Evolutionary conservation across 148 eudicot genomes (phyloP).

Genomic region (Vaccinium darrowii): DNA sequence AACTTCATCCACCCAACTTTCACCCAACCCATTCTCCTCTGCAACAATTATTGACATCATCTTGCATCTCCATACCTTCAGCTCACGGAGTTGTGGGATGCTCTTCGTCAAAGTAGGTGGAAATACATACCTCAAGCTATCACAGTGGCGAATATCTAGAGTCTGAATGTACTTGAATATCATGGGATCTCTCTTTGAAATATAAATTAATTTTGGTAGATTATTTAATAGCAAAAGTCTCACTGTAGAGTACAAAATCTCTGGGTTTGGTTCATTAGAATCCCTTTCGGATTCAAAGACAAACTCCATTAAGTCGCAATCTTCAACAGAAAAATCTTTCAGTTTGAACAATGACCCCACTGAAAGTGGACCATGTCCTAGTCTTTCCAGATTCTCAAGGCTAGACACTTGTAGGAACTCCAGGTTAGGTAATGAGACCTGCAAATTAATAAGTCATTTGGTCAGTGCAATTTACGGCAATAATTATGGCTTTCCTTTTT

Average conservation of each 20-base stretch:
- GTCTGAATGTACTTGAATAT: no score
- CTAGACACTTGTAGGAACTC: neutral
- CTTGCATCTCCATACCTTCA: neutral
- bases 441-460: neutral
- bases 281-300: neutral
- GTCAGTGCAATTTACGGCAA: neutral
- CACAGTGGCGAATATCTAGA: accelerated
- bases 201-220: no score
- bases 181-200: no score
- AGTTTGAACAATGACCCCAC: neutral
- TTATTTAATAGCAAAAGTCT: no score
- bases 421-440: neutral
- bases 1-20: neutral
- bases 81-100: neutral
- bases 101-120: neutral
- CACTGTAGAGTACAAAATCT: no score
- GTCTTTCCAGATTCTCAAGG: neutral
- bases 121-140: neutral
- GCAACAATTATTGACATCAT: neutral
- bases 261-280: no score
- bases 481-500: no score
- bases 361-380: neutral
- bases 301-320: neutral
- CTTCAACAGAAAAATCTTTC: accelerated
- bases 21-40: neutral